A percentile compares a stretch with the other conserved stretches of the same genome.
phyloP scores from a whole-genome alignment of 257 asterid species.

The Solanum commersonii region DNA sequence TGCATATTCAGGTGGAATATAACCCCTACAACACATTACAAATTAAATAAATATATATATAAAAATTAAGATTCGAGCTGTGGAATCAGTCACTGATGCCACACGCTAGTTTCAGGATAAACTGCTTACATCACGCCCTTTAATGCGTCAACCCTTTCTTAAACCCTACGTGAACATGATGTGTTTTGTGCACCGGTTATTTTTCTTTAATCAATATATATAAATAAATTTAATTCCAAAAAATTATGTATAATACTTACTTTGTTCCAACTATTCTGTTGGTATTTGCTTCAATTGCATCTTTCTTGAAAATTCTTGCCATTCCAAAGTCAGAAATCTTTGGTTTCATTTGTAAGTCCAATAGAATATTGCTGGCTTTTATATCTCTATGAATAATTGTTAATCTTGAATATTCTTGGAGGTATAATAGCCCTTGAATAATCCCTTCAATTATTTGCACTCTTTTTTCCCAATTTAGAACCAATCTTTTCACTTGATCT shows the following conservation, averaged over 20 bases:
- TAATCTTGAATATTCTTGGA: neutral
- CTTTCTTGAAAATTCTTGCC: neutral
- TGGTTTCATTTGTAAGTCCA: neutral
- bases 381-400: neutral
- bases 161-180: neutral
- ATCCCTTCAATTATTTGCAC: neutral
- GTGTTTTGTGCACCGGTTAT: neutral
- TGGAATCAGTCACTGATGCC: neutral
- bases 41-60: neutral
- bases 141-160: neutral
- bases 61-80: neutral
- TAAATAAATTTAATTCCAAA: neutral
- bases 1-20: conserved; percentile 32
- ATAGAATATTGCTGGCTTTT: neutral
- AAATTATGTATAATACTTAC: neutral
- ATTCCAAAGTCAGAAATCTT: neutral
- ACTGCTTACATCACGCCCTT: neutral
- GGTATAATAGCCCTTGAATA: neutral
- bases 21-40: conserved; percentile 12
- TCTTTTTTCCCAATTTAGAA: neutral
- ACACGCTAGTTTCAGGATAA: neutral
- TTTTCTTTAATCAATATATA: neutral
- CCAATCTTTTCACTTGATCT: neutral
- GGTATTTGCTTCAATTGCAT: neutral
- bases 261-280: neutral